phyloP scores from a whole-genome alignment of 768 basidiomycete species.

The Leccinum aurantiacum region DNA sequence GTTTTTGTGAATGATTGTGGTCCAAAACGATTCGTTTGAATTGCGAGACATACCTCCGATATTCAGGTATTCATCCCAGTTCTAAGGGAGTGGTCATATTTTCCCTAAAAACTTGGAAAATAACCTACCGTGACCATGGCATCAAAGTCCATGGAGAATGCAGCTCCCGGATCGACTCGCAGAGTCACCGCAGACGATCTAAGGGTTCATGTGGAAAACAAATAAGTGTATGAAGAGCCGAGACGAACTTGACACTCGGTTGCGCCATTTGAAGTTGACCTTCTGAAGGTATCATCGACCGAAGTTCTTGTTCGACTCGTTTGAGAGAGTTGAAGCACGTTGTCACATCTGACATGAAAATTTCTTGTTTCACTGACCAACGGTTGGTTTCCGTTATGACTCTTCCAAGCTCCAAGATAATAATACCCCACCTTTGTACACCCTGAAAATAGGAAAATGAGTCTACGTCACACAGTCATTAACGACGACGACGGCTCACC shows the following conservation, averaged over 20 bases:
- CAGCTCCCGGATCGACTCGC: slow-evolving; percentile 47
- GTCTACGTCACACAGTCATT: not conserved
- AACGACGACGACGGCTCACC: slow-evolving; percentile 46
- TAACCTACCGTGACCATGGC: slow-evolving; percentile 57
- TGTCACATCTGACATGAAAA: slow-evolving; percentile 78
- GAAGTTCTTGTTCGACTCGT: slow-evolving; percentile 71
- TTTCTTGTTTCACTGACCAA: slow-evolving; percentile 74
- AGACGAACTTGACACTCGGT: slow-evolving; percentile 56
- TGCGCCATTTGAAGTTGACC: slow-evolving; percentile 72
- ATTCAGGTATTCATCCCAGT: slow-evolving; percentile 64
- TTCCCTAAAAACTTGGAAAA: not conserved
- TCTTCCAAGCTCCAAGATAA: not conserved
- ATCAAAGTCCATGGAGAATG: slow-evolving; percentile 60
- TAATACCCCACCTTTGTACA: slow-evolving; percentile 46
- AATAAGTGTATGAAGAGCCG: not conserved
- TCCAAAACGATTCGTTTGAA: not conserved
- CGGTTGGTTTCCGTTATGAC: not conserved
- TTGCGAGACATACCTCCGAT: slow-evolving; percentile 39
- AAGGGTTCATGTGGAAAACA: slow-evolving; percentile 1
- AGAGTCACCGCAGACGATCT: slow-evolving; percentile 56
- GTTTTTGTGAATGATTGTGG: not conserved
- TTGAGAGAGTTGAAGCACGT: slow-evolving; percentile 75
- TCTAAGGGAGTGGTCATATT: slow-evolving; percentile 33
- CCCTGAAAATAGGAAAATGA: slow-evolving; percentile 28
- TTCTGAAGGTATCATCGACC: slow-evolving; percentile 43